Conservation (phyloP, 441 rosid species). For the Populus hybrid region DNA sequence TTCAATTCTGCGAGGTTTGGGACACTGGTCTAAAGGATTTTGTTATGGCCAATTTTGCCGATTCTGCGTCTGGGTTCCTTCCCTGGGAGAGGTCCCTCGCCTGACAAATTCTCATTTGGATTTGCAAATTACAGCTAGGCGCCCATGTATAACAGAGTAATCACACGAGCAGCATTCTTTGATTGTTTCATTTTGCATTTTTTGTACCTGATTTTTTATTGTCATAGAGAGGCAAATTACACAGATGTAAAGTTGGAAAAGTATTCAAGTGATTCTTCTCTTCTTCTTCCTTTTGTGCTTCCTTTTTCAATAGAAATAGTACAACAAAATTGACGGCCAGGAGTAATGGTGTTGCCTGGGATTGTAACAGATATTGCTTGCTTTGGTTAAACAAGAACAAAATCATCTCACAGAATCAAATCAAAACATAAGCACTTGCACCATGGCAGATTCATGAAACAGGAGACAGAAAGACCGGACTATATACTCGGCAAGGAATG, state of each 20-base stretch:
- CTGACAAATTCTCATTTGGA: conserved; percentile 16
- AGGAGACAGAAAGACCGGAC: too few relatives aligned
- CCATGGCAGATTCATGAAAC: too few relatives aligned
- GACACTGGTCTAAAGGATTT: conserved; percentile 86
- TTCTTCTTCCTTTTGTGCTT: not conserved
- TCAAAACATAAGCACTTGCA: too few relatives aligned
- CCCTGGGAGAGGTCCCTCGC: conserved; percentile 72
- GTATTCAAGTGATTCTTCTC: too few relatives aligned
- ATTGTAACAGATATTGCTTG: too few relatives aligned
- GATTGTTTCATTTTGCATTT: conserved; percentile 25
- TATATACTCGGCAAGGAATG: too few relatives aligned
- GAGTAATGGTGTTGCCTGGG: too few relatives aligned
- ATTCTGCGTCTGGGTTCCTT: conserved; percentile 54
- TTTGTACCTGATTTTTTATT: not conserved
- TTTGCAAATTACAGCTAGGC: conserved; percentile 13
- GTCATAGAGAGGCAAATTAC: too few relatives aligned
- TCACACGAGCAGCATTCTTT: conserved; percentile 27
- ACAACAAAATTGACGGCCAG: not conserved
- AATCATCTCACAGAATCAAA: too few relatives aligned
- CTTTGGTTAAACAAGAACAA: too few relatives aligned
- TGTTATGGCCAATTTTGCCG: conserved; percentile 73
- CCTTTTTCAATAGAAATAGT: not conserved
- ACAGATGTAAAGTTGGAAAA: too few relatives aligned
- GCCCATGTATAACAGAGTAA: conserved; percentile 28
- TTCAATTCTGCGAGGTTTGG: conserved; percentile 88